Evolutionary conservation across 2,329 filamentous ascomycete species (phyloP).

Genomic region (Hypoxylon sp.): DNA sequence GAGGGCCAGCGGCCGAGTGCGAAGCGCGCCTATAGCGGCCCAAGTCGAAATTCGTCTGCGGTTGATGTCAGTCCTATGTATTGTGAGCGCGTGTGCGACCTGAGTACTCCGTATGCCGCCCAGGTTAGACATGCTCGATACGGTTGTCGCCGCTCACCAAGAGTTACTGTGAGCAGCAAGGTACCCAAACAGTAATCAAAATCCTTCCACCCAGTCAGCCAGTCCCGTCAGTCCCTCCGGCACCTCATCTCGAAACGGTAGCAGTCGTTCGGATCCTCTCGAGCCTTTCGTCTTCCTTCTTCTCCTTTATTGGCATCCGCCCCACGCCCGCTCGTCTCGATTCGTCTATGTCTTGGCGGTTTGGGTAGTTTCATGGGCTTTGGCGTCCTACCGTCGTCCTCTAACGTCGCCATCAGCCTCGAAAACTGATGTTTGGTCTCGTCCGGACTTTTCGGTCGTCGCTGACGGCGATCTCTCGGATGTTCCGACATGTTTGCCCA

Average conservation of each 20-base stretch:
- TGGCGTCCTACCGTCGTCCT: constrained; percentile 12
- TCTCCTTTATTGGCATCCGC: constrained; percentile 14
- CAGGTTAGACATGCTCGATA: constrained; percentile 12
- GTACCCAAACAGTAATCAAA: constrained; percentile 26
- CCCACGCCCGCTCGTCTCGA: constrained; percentile 6
- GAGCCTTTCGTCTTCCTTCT: too few species aligned
- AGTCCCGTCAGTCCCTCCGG: too few species aligned
- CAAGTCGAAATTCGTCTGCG: constrained; percentile 17
- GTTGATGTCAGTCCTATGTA: constrained; percentile 37
- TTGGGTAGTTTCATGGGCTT: constrained; percentile 23
- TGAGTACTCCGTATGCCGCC: constrained; percentile 28
- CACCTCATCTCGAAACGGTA: constrained; percentile 15
- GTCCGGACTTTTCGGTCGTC: constrained; percentile 28
- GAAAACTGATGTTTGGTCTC: constrained; percentile 7
- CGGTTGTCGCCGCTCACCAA: constrained; percentile 21
- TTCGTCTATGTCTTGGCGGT: constrained; percentile 5
- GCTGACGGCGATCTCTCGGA: constrained; percentile 18
- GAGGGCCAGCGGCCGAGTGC: constrained; percentile 10
- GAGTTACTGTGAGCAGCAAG: constrained; percentile 27
- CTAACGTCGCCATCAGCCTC: constrained; percentile 26
- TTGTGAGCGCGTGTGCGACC: constrained; percentile 26
- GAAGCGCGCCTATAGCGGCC: constrained; percentile 35
- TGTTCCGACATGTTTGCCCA: constrained; percentile 2
- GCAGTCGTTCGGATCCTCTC: constrained; percentile 20
- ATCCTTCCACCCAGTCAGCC: too few species aligned